Conservation (phyloP, 2,329 filamentous ascomycete species). For the Pseudocercospora fijiensis region DNA sequence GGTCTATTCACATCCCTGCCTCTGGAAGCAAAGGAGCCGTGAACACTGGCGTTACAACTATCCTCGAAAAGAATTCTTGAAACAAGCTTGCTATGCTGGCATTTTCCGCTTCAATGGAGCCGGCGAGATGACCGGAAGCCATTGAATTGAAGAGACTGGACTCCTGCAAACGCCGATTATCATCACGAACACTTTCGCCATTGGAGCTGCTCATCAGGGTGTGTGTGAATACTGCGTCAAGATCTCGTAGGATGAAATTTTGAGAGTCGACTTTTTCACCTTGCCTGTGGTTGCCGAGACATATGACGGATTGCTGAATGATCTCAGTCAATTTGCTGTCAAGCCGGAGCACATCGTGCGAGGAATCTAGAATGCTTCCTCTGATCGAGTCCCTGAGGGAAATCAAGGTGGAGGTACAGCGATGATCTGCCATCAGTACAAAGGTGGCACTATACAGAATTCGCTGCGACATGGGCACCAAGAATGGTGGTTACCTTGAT, state of each 20-base stretch:
- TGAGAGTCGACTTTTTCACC: not conserved
- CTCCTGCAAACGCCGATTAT: no score
- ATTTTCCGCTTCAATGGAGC: slow-evolving; percentile 12
- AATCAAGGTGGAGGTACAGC: not conserved
- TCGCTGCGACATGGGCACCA: not conserved
- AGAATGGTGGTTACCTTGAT: not conserved
- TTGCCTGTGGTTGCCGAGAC: not conserved
- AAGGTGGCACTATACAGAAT: not conserved
- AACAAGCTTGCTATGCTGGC: slow-evolving; percentile 7
- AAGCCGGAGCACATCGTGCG: not conserved
- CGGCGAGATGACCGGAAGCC: slow-evolving; percentile 2
- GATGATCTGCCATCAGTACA: not conserved
- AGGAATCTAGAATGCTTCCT: not conserved
- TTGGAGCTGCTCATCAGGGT: no score
- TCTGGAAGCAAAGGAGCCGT: no score
- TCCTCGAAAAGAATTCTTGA: no score
- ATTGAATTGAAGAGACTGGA: slow-evolving; percentile 7
- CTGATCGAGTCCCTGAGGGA: not conserved
- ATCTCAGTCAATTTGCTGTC: not conserved
- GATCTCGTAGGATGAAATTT: no score
- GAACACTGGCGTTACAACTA: no score
- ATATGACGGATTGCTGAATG: not conserved
- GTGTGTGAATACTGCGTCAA: no score
- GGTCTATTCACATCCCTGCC: no score
- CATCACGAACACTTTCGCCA: no score